Base-by-base conservation (phyloP, 257 asterid genomes). In the Orobanche coerulescens region DNA sequence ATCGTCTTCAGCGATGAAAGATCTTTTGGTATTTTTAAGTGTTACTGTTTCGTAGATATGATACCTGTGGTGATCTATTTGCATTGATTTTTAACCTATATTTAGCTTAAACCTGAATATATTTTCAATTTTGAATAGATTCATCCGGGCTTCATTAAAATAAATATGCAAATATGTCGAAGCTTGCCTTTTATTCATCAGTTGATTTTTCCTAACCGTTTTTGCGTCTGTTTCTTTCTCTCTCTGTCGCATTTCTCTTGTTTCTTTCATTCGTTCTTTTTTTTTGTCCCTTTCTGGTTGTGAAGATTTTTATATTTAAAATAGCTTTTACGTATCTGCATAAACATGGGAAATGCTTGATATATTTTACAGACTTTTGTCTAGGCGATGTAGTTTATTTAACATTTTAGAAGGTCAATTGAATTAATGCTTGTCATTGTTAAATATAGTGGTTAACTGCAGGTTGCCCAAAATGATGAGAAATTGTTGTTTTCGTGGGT, bases 381-480 rank as follows among this genome's bases (percentile, higher is more conserved):
- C 34, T 49, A 47, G 51, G 13, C 40, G 0, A 4, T 16, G 13
- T 58, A 10, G 5, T 30, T 70, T 33, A 15, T 58, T 31, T 28
- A 42, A 14, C 22, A 16, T 26, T 56, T 64, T 15, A 9, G 48
- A 54, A 47, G 46, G 20, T 65, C 60, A 30, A 49, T 51, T 44
- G 30, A 28, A 53, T 47, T 40, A 4, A 8, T 64, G 30, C 11
- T 51, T 20, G 57, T 55, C 28, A 4, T 48, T 12, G 4, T 56
- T 52, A 57, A 54, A 59, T 64, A 9, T 4, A 22, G 62, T 34
- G 22, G 15, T 7, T 15, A 57, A 70, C 47, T 49, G 61, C 64
- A 78, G 83, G 64, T 30, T 50, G 68, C 14, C 52, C 15, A 61
- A 16, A 18, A 39, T 75, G 78, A 65, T 62, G 75, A 78, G 53